A percentile compares a stretch with the other conserved stretches of the same genome.
Conservation (phyloP, 108 stramenopile species). For the Aurantiochytrium sp. region DNA sequence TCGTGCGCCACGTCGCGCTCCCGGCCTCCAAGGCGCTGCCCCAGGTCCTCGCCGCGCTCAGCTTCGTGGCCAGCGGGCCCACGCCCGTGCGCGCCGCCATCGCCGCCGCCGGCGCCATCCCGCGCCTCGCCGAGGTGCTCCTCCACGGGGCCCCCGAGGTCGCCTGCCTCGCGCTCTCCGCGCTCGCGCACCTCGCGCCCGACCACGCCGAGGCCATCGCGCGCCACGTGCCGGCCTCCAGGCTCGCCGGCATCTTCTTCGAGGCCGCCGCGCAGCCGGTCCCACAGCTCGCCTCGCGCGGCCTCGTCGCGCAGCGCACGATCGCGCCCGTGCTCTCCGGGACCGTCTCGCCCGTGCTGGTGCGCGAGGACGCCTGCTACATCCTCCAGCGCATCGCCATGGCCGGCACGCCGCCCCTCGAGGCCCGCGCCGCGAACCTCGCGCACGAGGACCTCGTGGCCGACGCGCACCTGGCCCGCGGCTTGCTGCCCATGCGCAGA, state of each 20-base stretch:
- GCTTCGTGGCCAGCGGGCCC: not conserved
- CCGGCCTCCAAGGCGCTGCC: not conserved
- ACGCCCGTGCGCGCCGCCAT: not conserved
- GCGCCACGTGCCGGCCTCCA: not conserved
- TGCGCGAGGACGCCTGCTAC: constrained; percentile 4
- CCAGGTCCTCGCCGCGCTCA: not conserved
- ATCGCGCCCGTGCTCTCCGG: too few species aligned
- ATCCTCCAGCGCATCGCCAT: constrained; percentile 5
- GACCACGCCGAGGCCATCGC: not conserved
- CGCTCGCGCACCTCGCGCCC: not conserved
- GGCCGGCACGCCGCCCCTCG: not conserved
- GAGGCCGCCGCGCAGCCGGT: not conserved
- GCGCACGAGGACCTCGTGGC: not conserved
- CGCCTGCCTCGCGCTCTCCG: not conserved
- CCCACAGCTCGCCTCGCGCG: too few species aligned
- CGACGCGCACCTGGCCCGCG: not conserved
- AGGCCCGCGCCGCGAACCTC: not conserved
- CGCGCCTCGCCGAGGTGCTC: not conserved
- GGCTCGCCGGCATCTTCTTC: not conserved
- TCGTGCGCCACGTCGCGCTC: not conserved
- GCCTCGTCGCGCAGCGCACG: too few species aligned
- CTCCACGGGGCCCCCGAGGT: not conserved
- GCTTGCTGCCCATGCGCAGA: not conserved
- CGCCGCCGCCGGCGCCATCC: not conserved
- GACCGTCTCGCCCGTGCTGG: not conserved